Percentiles rank a stretch among this genome's conserved stretches.
These are phyloP conservation scores for Aureococcus anophagefferens DNA, from an alignment of 108 stramenopile genomes.

Conservation along the genomic window DNA sequence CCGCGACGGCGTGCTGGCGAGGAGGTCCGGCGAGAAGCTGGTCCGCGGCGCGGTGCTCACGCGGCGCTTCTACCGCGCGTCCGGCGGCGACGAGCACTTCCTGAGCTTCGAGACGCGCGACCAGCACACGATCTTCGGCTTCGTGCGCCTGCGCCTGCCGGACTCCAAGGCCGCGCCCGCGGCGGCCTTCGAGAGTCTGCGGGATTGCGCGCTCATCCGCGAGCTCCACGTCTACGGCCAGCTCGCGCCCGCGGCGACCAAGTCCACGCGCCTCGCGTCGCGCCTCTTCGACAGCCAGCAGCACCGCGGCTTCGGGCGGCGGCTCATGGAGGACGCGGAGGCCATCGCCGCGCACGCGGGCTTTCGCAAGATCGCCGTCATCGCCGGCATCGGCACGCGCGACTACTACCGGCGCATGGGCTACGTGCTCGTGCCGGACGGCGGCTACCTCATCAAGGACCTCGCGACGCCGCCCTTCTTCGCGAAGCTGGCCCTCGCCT, in stretches of 20 bases:
- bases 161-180: background rate
- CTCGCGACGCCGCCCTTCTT: too few relatives aligned
- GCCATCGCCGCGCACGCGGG: slow-evolving; percentile 58
- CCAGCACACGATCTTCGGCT: slow-evolving; percentile 74
- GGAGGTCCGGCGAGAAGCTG: background rate
- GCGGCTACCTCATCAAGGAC: slow-evolving; percentile 28
- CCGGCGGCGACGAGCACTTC: slow-evolving; percentile 92
- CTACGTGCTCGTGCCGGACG: slow-evolving; percentile 50
- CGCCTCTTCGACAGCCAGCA: slow-evolving; percentile 76
- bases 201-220: slow-evolving; percentile 2
- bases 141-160: slow-evolving; percentile 51
- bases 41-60: slow-evolving; percentile 26
- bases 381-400: slow-evolving; percentile 87
- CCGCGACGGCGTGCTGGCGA: background rate
- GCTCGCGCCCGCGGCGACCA: slow-evolving; percentile 57
- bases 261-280: slow-evolving; percentile 69
- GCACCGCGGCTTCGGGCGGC: slow-evolving; percentile 87
- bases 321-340: slow-evolving; percentile 91
- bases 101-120: slow-evolving; percentile 81
- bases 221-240: slow-evolving; percentile 94
- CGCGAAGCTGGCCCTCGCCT: too few relatives aligned
- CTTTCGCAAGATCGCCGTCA: slow-evolving; percentile 65
- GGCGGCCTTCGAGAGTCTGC: background rate
- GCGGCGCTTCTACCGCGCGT: slow-evolving; percentile 79
- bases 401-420: slow-evolving; percentile 91